Evolutionary conservation across 768 basidiomycete species (phyloP).

Genomic region (Boletus subcaerulescens): DNA sequence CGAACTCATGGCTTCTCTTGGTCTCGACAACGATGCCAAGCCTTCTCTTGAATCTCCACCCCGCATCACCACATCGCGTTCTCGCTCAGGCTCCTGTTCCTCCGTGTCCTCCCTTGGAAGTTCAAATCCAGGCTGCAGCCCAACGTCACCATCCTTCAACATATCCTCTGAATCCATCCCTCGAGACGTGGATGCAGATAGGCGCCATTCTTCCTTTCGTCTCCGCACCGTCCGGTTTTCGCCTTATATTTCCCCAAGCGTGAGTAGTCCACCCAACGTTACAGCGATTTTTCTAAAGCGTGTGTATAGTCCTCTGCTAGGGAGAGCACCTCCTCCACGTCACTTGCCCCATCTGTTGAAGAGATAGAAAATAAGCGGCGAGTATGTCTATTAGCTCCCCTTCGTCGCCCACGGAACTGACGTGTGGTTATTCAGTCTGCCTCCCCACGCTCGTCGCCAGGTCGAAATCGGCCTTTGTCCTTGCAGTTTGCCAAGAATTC

Average conservation of each 20-base stretch:
- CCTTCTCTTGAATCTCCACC: constrained; percentile 21
- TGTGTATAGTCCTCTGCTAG: constrained; percentile 37
- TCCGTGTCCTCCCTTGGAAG: constrained; percentile 44
- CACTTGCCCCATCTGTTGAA: constrained; percentile 22
- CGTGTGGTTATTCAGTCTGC: constrained; percentile 25
- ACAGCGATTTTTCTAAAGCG: background rate
- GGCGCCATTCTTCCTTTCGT: constrained; percentile 26
- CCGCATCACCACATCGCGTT: constrained; percentile 23
- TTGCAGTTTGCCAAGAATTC: constrained; percentile 47
- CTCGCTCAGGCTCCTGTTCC: constrained; percentile 43
- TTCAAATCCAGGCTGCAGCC: constrained; percentile 30
- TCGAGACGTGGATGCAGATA: constrained; percentile 31
- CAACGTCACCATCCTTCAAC: constrained; percentile 39
- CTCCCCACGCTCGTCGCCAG: constrained; percentile 43
- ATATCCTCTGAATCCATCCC: constrained; percentile 20
- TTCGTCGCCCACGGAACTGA: constrained; percentile 33
- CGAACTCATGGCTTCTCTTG: constrained; percentile 82
- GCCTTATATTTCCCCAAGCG: constrained; percentile 29
- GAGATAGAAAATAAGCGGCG: constrained; percentile 27
- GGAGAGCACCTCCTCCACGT: constrained; percentile 46
- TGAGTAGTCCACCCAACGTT: constrained; percentile 10
- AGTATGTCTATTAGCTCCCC: constrained; percentile 34
- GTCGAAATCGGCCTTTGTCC: constrained; percentile 40
- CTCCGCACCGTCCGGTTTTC: constrained; percentile 29
- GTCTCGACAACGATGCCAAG: constrained; percentile 53